Evolutionary conservation across 176 grass and related monocot species (phyloP).

Genomic region (Triticum aestivum): IWGSC_CS_RefSeq_v2.1 NC_057794.1:598114265-598114764

Average conservation of each 20-base stretch:
- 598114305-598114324: background rate
- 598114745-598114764: background rate
- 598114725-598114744: background rate
- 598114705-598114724: constrained; percentile 20
- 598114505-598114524: background rate
- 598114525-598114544: background rate
- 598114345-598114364: background rate
- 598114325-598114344: constrained; percentile 28
- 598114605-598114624: background rate
- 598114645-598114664: too few species aligned
- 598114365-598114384: too few species aligned
- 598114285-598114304: too few species aligned
- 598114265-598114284: too few species aligned
- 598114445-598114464: constrained; percentile 15
- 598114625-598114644: background rate
- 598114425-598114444: background rate
- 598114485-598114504: constrained; percentile 13
- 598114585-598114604: background rate
- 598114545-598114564: background rate
- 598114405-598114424: background rate
- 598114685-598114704: constrained; percentile 2
- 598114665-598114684: background rate
- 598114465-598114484: background rate
- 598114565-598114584: too few species aligned
- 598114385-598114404: too few species aligned